phyloP scores from a whole-genome alignment of 2,329 filamentous ascomycete species.

The Phyllachora maydis region DNA sequence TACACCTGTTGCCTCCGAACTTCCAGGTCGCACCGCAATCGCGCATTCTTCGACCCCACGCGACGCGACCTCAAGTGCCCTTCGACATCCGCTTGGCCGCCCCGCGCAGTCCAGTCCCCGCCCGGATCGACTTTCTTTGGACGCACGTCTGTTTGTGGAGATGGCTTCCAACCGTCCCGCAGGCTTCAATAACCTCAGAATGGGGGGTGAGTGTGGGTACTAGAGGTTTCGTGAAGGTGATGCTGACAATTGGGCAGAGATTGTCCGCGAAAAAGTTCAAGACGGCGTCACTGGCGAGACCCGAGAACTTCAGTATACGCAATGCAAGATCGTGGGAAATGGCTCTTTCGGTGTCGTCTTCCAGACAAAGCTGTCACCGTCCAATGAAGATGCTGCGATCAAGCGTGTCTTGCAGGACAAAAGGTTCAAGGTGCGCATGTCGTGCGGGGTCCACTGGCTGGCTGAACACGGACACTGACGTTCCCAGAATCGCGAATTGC shows the following conservation, averaged over 20 bases:
- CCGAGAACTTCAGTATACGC: constrained; percentile 91
- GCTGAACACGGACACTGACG: constrained; percentile 1
- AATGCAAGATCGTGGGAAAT: constrained; percentile 99
- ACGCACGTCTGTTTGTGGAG: constrained; percentile 8
- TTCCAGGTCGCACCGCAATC: too few species aligned
- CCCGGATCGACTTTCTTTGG: too few species aligned
- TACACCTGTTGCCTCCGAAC: too few species aligned
- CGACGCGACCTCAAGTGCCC: too few species aligned
- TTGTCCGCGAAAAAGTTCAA: constrained; percentile 96
- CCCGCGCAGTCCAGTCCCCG: too few species aligned
- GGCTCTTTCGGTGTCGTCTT: constrained; percentile 98
- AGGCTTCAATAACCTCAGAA: constrained; percentile 72
- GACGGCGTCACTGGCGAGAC: constrained; percentile 95
- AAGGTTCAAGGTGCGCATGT: constrained; percentile 70
- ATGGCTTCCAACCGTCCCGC: constrained; percentile 89
- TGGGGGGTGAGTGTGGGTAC: constrained; percentile 65
- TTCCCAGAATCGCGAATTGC: constrained; percentile 88
- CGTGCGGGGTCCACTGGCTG: neutral
- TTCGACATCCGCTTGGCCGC: too few species aligned
- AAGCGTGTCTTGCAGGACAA: constrained; percentile 98
- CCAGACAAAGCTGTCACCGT: constrained; percentile 96
- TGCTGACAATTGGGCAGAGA: constrained; percentile 36
- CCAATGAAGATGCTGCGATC: constrained; percentile 94
- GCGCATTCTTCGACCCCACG: too few species aligned
- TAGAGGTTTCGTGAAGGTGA: neutral